phyloP scores from a whole-genome alignment of 1,284 basidiomycete genomes.

The Ustilago cynodontis region DNA sequence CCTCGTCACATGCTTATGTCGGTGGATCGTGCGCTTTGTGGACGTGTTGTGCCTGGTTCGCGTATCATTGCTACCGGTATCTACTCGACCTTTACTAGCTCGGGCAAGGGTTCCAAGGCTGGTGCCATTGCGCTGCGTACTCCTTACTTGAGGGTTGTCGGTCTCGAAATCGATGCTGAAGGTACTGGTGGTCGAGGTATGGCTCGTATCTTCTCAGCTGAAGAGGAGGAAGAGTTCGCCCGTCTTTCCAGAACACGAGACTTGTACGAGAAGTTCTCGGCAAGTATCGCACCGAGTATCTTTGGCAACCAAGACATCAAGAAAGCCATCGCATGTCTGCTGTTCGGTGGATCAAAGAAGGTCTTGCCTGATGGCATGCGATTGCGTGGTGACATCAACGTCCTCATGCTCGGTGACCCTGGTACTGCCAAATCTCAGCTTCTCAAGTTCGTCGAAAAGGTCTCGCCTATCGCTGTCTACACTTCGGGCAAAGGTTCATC shows the following conservation, averaged over 20 bases:
- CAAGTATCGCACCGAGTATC: conserved; percentile 96
- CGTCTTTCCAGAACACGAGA: conserved; percentile 88
- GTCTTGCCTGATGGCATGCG: conserved; percentile 97
- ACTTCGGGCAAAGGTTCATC: conserved; percentile 98
- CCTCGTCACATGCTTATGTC: conserved; percentile 95
- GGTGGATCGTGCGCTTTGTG: conserved; percentile 75
- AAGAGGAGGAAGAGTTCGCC: conserved; percentile 97
- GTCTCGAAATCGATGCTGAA: conserved; percentile 84
- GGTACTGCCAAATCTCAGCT: conserved; percentile 98
- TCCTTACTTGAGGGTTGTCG: conserved; percentile 92
- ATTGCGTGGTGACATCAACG: conserved; percentile 96
- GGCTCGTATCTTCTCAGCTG: conserved; percentile 82
- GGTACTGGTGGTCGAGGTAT: conserved; percentile 76
- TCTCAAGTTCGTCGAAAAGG: conserved; percentile 98
- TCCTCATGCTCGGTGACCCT: conserved; percentile 93
- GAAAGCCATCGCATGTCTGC: conserved; percentile 92
- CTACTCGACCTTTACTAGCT: conserved; percentile 92
- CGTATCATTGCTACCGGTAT: conserved; percentile 94
- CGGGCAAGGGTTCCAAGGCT: conserved; percentile 70
- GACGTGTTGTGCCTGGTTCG: conserved; percentile 83
- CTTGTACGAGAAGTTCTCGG: conserved; percentile 93
- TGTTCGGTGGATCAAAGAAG: conserved; percentile 99
- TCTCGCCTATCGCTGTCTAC: conserved; percentile 96
- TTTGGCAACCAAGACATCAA: conserved; percentile 98
- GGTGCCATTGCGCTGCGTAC: conserved; percentile 83